Conservation (phyloP, 2,329 filamentous ascomycete genomes). For the Monascus ruber region DNA sequence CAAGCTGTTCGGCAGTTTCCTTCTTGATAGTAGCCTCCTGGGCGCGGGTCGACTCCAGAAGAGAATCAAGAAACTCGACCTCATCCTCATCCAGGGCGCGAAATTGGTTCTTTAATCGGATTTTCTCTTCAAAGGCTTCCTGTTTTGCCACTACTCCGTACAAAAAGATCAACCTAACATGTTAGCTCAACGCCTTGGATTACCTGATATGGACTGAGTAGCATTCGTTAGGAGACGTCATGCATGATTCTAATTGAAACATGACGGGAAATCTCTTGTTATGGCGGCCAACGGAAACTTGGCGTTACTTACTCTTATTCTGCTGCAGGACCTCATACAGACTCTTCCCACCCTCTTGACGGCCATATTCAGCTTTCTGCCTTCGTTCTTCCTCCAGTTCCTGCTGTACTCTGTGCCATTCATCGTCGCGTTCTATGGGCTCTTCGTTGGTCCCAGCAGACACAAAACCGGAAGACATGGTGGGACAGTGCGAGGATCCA, state of each 20-base stretch:
- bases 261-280: too few relatives aligned
- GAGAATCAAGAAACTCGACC: constrained; percentile 42
- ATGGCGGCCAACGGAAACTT: neutral
- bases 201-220: neutral
- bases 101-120: constrained; percentile 40
- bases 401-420: constrained; percentile 32
- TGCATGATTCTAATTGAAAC: too few relatives aligned
- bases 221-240: neutral
- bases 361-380: constrained; percentile 35
- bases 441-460: constrained; percentile 32
- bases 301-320: constrained; percentile 36
- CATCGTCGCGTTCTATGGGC: constrained; percentile 29
- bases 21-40: constrained; percentile 46
- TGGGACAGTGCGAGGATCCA: constrained; percentile 1
- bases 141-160: constrained; percentile 34
- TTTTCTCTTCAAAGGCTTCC: constrained; percentile 42
- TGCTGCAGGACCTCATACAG: constrained; percentile 38
- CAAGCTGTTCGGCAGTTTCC: constrained; percentile 49
- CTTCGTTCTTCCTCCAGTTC: constrained; percentile 37
- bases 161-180: constrained; percentile 25
- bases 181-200: constrained; percentile 20
- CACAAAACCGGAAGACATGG: constrained; percentile 37
- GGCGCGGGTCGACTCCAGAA: constrained; percentile 45
- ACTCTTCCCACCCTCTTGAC: constrained; percentile 43
- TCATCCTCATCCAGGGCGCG: constrained; percentile 41